Conservation (phyloP, 2,329 filamentous ascomycete genomes). For the Trichoderma sp. region DNA sequence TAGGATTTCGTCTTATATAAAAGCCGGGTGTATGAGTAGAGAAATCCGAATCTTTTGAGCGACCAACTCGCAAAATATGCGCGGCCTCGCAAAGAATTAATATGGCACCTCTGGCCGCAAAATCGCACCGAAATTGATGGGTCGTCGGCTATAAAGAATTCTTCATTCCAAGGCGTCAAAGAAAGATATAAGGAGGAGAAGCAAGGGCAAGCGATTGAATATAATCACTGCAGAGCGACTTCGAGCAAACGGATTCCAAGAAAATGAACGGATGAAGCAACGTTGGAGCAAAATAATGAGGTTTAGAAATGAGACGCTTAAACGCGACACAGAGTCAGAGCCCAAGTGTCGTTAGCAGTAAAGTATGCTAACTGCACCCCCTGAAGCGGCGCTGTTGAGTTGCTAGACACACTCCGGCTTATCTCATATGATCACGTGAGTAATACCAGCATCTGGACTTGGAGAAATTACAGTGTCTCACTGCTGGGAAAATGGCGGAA, state of each 20-base stretch:
- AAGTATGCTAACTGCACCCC: constrained; percentile 15
- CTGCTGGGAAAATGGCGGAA: not conserved
- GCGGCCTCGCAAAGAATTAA: not conserved
- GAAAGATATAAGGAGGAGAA: not conserved
- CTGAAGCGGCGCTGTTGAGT: not conserved
- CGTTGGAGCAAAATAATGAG: not conserved
- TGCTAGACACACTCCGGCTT: not conserved
- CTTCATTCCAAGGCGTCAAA: not conserved
- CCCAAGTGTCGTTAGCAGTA: not conserved
- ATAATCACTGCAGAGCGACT: not conserved
- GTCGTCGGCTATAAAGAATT: not conserved
- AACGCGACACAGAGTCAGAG: constrained; percentile 14
- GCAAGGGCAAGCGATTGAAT: not conserved
- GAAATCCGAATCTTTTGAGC: not conserved
- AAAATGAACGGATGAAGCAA: not conserved
- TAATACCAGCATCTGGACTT: not conserved
- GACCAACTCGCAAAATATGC: not conserved
- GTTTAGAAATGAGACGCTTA: not conserved
- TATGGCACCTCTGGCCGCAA: not conserved
- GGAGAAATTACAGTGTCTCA: not conserved
- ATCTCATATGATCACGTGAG: not conserved
- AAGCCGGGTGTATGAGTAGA: not conserved
- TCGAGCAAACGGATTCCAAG: not conserved
- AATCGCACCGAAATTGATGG: not conserved
- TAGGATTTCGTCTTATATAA: not conserved